Evolutionary conservation across 331 rosid species (phyloP).

Genomic region (Malus hybrid): DNA sequence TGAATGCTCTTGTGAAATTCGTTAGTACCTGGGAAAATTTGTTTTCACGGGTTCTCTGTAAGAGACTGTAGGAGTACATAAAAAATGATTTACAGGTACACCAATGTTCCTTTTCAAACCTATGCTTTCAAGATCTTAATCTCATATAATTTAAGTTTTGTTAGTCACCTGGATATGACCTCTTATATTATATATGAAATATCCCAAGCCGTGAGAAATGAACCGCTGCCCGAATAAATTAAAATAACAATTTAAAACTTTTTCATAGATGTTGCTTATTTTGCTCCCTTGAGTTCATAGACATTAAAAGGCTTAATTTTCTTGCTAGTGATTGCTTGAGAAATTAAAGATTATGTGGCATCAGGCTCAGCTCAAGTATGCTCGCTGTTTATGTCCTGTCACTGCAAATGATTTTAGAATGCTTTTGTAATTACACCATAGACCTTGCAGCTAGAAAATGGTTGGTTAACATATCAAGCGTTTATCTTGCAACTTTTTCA

Average conservation of each 20-base stretch:
- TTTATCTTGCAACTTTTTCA: not conserved
- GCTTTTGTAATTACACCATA: not conserved
- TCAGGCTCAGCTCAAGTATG: not conserved
- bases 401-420: not conserved
- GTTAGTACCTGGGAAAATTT: constrained; percentile 62
- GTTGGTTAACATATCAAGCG: not conserved
- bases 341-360: not conserved
- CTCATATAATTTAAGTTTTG: not conserved
- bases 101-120: not conserved
- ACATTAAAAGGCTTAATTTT: not conserved
- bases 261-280: not conserved
- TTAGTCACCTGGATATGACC: not conserved
- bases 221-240: not conserved
- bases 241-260: not conserved
- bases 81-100: constrained; percentile 72
- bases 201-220: not conserved
- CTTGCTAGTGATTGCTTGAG: not conserved
- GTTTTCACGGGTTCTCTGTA: constrained; percentile 29
- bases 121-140: not conserved
- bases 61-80: constrained; percentile 49
- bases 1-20: constrained; percentile 59
- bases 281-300: not conserved
- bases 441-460: not conserved
- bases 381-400: not conserved
- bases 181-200: not conserved